Conservation (phyloP, 345 rosid species). For the Anacardium occidentale region DNA sequence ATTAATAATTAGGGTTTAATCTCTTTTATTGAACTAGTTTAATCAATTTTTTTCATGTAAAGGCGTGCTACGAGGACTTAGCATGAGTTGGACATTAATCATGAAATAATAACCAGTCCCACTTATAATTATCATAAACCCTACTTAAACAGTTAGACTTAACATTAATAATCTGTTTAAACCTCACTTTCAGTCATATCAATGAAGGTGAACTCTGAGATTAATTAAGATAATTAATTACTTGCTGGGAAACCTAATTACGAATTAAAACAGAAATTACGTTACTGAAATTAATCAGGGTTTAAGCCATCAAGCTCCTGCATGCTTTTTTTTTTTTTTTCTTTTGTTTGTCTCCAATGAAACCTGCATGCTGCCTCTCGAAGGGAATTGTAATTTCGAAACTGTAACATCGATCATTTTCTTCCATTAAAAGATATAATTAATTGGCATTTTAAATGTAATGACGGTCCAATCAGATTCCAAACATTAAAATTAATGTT, state of each 20-base stretch:
- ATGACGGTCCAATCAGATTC: conserved; percentile 5
- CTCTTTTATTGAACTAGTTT: not conserved
- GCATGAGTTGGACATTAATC: not conserved
- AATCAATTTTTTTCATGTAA: not conserved
- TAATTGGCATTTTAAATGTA: not conserved
- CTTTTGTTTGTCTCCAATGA: not conserved
- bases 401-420: not conserved
- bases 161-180: too few species aligned
- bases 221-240: not conserved
- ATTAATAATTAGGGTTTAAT: not conserved
- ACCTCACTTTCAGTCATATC: too few species aligned
- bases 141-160: too few species aligned
- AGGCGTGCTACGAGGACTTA: not conserved
- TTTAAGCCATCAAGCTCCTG: not conserved
- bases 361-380: not conserved
- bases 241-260: not conserved
- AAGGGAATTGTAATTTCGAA: not conserved
- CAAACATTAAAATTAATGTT: not conserved
- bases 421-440: not conserved
- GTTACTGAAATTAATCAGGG: not conserved
- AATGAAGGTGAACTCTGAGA: not conserved
- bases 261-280: not conserved
- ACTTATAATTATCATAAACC: not conserved
- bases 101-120: not conserved
- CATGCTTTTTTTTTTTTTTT: too few species aligned